Evolutionary conservation across 2,329 filamentous ascomycete species (phyloP), one percentile per base, ranked within the genome.

Genomic region (Pestalotiopsis sp.): DNA sequence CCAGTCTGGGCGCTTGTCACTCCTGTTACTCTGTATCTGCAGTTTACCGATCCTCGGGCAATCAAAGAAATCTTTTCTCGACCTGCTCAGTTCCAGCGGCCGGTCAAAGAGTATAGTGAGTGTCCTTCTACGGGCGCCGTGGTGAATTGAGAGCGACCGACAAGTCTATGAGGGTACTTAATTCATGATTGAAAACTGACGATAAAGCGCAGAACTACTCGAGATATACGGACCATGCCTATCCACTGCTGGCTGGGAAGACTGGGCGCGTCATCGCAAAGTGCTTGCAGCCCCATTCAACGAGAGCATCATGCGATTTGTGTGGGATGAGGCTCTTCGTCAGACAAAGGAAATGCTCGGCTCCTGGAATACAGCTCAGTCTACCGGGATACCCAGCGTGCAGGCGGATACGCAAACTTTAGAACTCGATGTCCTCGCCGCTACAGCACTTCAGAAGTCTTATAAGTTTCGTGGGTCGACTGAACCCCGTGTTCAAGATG

Each of bases 261-360:
- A 77, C n/a, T 77, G 76, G 76, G 68, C 73, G 38, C 75, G 75
- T 3, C 77, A 79, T 27, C 72, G 76, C 0, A 77, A 74, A 39
- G 68, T 73, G 0, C 45, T 76, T 2, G 76, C 76, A 0, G 61
- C 75, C 2, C 76, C 75, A 0, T 78, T 78, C 65, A 79, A 76
- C 39, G 76, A 78, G 67, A 70, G 63, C 4, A 72, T 73, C 12
- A 78, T 75, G 72, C 68, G 70, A 5, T 74, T 71, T 13, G 76
- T 78, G 6, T 78, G 76, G 76, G 69, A 69, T 3, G 76, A 78
- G 38, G 70, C 72, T 1, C 36, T 77, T 1, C 69, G 70, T 4
- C 74, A 76, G 68, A 69, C 75, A 2, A 70, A 61, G 13, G 72
- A 67, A 1, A 76, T 76, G 73, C 38, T 73, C 13, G 61, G 58